Percentiles rank a stretch among this genome's conserved stretches.
phyloP scores from a whole-genome alignment of 2,329 filamentous ascomycete species.

The Trichoderma polysporum region DNA sequence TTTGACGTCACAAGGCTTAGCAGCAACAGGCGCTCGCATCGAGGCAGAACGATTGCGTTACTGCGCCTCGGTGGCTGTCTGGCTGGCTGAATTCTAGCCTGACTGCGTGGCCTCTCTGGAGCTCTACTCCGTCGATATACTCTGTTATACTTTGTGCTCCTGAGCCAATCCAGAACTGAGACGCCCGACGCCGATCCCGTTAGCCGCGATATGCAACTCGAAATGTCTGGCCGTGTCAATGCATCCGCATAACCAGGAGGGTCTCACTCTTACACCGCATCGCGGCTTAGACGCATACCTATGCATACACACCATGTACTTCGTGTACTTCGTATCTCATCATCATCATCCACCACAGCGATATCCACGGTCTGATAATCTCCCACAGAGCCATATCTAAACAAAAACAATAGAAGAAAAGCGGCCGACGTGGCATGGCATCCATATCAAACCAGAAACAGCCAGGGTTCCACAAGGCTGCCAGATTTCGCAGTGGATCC shows the following conservation, averaged over 20 bases:
- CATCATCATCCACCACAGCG: too few species aligned
- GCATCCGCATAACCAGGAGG: not conserved
- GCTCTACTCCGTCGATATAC: not conserved
- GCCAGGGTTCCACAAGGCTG: slow-evolving; percentile 1
- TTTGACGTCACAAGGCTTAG: slow-evolving; percentile 17
- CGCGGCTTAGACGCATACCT: too few species aligned
- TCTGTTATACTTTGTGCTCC: not conserved
- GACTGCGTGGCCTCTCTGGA: too few species aligned
- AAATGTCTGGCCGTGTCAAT: not conserved
- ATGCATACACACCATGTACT: too few species aligned
- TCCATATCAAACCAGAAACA: not conserved
- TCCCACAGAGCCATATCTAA: too few species aligned
- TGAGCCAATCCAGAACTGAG: not conserved
- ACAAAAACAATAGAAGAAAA: not conserved
- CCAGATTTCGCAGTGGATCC: slow-evolving; percentile 1
- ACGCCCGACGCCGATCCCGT: not conserved
- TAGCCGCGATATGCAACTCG: slow-evolving; percentile 3
- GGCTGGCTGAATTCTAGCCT: not conserved
- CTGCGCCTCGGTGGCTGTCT: not conserved
- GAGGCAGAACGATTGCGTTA: not conserved
- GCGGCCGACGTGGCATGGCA: slow-evolving; percentile 1
- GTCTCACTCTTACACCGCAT: too few species aligned
- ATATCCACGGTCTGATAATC: too few species aligned
- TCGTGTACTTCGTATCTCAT: too few species aligned
- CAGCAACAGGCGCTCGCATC: not conserved